These are phyloP conservation scores for Pyrenochaeta sp. DNA, from an alignment of 2,329 filamentous ascomycete genomes.

Conservation along the genomic window DNA sequence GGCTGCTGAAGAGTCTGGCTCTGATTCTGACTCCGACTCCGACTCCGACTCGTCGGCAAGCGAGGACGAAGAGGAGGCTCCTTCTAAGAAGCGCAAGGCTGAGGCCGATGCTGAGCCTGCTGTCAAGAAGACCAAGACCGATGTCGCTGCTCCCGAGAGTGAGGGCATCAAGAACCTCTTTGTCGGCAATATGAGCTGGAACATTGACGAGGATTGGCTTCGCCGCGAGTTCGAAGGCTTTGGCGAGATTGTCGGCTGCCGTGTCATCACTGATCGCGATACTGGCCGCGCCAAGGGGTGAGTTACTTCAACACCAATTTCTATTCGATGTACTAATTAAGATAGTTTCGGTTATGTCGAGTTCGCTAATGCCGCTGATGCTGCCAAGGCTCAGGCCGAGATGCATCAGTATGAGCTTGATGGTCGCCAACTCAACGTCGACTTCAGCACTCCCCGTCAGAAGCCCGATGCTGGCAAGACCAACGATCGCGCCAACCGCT, in stretches of 20 bases:
- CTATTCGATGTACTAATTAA: conserved; percentile 31
- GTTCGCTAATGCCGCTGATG: conserved; percentile 73
- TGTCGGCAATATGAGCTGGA: conserved; percentile 90
- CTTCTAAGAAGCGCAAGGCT: conserved; percentile 73
- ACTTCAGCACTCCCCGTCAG: conserved; percentile 75
- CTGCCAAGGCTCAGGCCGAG: conserved; percentile 74
- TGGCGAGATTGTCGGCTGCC: conserved; percentile 73
- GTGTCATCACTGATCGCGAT: conserved; percentile 84
- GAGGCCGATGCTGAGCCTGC: conserved; percentile 60
- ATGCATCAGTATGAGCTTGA: conserved; percentile 80
- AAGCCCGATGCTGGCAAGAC: conserved; percentile 57
- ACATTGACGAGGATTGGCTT: conserved; percentile 83
- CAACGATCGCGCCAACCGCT: conserved; percentile 68
- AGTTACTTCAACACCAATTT: conserved; percentile 28
- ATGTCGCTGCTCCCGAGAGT: conserved; percentile 55
- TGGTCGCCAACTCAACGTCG: conserved; percentile 77
- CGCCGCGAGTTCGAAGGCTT: conserved; percentile 81
- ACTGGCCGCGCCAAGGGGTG: conserved; percentile 83
- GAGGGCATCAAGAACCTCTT: conserved; percentile 74
- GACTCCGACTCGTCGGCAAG: conserved; percentile 39
- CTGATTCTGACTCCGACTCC: conserved; percentile 47
- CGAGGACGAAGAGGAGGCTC: conserved; percentile 45
- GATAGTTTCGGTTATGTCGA: conserved; percentile 86
- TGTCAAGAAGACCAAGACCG: conserved; percentile 73
- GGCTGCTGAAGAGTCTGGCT: conserved; percentile 42